These are phyloP conservation scores for Quercus glauca DNA, from an alignment of 306 rosid genomes.

Conservation along the genomic window DNA sequence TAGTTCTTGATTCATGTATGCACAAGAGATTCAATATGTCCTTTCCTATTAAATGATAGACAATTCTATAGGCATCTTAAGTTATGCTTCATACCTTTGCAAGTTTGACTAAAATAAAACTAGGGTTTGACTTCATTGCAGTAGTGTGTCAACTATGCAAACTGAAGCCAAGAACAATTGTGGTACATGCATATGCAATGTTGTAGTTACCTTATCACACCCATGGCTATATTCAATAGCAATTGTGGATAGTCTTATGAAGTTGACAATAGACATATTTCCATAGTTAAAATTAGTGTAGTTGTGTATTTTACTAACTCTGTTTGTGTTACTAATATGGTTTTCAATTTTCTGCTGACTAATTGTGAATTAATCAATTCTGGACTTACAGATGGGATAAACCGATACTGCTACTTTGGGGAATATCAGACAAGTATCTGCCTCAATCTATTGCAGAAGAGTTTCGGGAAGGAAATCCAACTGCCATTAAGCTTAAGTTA, in stretches of 20 bases:
- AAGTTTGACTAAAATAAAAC: neutral
- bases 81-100: neutral
- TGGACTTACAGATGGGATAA: constrained; percentile 73
- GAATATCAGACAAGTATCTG: constrained; percentile 83
- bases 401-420: constrained; percentile 79
- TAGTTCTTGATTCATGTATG: neutral
- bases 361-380: constrained; percentile 7
- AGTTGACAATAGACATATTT: neutral
- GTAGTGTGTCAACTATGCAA: neutral
- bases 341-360: constrained; percentile 9
- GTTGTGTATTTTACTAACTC: neutral
- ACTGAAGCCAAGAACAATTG: neutral
- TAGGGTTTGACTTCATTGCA: neutral
- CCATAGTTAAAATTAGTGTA: neutral
- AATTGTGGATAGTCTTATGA: neutral
- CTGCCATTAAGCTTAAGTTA: constrained; percentile 55
- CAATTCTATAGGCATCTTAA: neutral
- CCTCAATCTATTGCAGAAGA: constrained; percentile 85
- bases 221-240: neutral
- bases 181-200: no score
- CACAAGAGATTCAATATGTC: neutral
- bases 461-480: constrained; percentile 66
- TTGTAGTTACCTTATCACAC: neutral
- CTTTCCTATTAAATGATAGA: neutral
- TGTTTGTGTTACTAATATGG: constrained; percentile 3